phyloP scores from a whole-genome alignment of 257 asterid species.

The Buddleja alternifolia region DNA sequence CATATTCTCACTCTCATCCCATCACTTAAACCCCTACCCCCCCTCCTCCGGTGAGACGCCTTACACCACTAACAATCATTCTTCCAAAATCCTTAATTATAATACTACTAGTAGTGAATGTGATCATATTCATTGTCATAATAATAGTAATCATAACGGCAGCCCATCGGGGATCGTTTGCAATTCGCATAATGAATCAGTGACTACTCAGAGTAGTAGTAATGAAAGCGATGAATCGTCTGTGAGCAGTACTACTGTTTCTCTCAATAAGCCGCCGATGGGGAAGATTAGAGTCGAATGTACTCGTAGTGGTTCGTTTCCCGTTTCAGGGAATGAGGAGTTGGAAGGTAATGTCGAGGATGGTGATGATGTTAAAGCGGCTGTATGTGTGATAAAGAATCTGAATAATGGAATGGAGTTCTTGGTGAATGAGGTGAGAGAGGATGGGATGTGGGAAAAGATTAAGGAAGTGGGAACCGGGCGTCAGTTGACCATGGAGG shows the following conservation, averaged over 20 bases:
- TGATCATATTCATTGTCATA: constrained; percentile 21
- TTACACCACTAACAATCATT: constrained; percentile 2
- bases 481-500: constrained; percentile 92
- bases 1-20: constrained; percentile 39
- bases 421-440: constrained; percentile 89
- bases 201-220: constrained; percentile 9
- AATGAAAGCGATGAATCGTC: constrained; percentile 25
- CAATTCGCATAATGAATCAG: constrained; percentile 14
- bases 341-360: constrained; percentile 32
- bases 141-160: constrained; percentile 24
- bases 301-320: constrained; percentile 7
- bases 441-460: constrained; percentile 92
- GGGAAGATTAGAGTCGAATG: constrained; percentile 38
- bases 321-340: constrained; percentile 22
- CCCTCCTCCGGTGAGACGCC: constrained; percentile 30
- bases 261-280: constrained; percentile 50
- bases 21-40: constrained; percentile 36
- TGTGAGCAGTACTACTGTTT: constrained; percentile 27
- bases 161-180: constrained; percentile 45
- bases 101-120: too few relatives aligned
- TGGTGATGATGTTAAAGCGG: constrained; percentile 43
- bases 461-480: constrained; percentile 93
- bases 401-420: constrained; percentile 95
- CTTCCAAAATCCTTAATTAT: constrained; percentile 4
- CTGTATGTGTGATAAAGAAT: constrained; percentile 82